Evolutionary conservation across 805 yeast species (phyloP).

Genomic region (Myxozyma lipomycoides): DNA sequence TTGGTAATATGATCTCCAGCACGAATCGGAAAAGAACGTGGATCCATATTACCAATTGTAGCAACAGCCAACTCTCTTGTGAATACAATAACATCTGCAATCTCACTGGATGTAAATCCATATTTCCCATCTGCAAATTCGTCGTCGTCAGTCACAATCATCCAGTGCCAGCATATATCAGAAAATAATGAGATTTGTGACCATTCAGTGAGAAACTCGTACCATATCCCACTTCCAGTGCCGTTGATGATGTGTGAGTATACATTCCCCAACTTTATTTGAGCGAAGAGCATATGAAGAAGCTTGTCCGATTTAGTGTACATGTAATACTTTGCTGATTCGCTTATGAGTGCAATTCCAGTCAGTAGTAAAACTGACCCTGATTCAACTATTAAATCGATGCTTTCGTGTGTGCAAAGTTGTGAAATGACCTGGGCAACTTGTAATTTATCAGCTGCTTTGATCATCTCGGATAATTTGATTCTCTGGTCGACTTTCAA

Average conservation of each 20-base stretch:
- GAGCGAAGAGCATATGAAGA: not conserved
- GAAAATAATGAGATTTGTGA: slow-evolving; percentile 48
- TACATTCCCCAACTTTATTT: not conserved
- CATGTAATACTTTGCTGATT: not conserved
- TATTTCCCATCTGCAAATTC: slow-evolving; percentile 48
- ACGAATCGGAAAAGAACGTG: slow-evolving; percentile 6
- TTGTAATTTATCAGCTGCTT: not conserved
- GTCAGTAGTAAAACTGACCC: too few species aligned
- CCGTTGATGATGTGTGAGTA: not conserved
- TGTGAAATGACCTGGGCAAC: not conserved
- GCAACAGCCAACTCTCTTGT: slow-evolving; percentile 50
- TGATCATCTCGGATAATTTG: not conserved
- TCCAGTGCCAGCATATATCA: slow-evolving; percentile 63
- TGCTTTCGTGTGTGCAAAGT: not conserved
- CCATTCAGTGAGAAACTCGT: slow-evolving; percentile 18
- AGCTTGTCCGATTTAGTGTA: not conserved
- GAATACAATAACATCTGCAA: slow-evolving; percentile 44
- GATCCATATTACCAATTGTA: slow-evolving; percentile 42
- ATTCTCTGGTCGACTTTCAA: not conserved
- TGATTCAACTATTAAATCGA: too few species aligned
- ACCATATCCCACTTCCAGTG: not conserved
- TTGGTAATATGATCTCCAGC: slow-evolving; percentile 7
- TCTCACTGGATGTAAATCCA: slow-evolving; percentile 42
- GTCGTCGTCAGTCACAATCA: slow-evolving; percentile 61
- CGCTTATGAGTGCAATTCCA: not conserved